Base-by-base conservation (phyloP, 2,329 filamentous ascomycete genomes). In the Ascochyta viciae-villosae region DNA sequence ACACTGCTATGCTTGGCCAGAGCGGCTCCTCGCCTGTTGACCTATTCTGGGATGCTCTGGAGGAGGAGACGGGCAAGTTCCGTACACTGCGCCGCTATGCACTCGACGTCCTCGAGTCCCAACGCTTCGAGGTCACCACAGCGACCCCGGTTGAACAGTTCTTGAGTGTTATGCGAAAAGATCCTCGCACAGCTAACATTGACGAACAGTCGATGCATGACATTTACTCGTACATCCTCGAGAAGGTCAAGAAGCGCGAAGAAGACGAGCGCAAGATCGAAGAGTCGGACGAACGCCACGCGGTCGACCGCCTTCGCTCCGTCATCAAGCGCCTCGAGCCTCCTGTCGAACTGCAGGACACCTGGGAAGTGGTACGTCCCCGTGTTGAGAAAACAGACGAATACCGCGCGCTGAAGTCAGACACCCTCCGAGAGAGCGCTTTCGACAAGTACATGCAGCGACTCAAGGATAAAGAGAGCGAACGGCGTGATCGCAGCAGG, bases 391-490 rank as follows among this genome's bases (percentile, higher is more conserved):
- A 90, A 71, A 86, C 85, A 66, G 87, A 92, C 56, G 95, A 98
- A 76, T 99, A 91, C 78, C 86, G 89, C 75, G 89, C 89, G 49
- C 84, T 98, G 44, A 83, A 88, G 62, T 89, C 90, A 39, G 95
- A 99, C 63, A 92, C 96, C 49, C 83, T 89, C 59, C 90, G 93
- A 54, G 87, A 88, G 60, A 84, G 85, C 63, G 94, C 92, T 13
- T 98, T 97, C 77, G 93, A 97, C 54, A 98, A 96, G 78, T 87
- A 92, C 68, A 87, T 97, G 66, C 90, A 91, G 59, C 91, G 95
- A 46, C 81, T 97, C n/a, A 91, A 89, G 73, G 94, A 98, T 66
- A 93, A 93, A 73, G 91, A 96, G 64, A 80, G 81, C 29, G 92
- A 96, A 57, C 78, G 78, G 49, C 83, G 70, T n/a, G 72, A 74